phyloP scores from a whole-genome alignment of 2,329 filamentous ascomycete genomes.

The Tricladium varicosporioides region DNA sequence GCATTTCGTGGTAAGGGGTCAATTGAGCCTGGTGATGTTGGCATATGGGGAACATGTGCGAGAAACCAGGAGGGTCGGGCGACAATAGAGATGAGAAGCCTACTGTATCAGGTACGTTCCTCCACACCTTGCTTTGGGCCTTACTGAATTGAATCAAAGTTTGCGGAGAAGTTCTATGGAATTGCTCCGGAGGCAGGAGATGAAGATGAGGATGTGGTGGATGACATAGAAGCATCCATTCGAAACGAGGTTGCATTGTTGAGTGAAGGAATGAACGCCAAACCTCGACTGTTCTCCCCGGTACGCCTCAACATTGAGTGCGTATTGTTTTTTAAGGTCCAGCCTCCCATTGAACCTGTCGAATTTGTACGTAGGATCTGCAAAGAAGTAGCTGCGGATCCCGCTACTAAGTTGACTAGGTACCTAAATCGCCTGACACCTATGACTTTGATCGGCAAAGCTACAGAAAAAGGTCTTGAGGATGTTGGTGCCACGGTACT shows the following conservation, averaged over 20 bases:
- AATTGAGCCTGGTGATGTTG: constrained; percentile 66
- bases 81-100: constrained; percentile 60
- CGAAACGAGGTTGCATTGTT: constrained; percentile 67
- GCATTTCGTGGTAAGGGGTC: constrained; percentile 42
- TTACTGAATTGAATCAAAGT: constrained; percentile 43
- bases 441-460: constrained; percentile 55
- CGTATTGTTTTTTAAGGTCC: constrained; percentile 60
- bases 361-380: constrained; percentile 54
- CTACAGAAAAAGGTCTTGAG: constrained; percentile 66
- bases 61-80: constrained; percentile 70
- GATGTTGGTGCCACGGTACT: constrained; percentile 64
- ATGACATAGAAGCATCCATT: constrained; percentile 70
- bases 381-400: constrained; percentile 46
- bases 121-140: constrained; percentile 3
- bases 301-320: constrained; percentile 59
- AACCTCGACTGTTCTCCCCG: constrained; percentile 47
- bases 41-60: constrained; percentile 77
- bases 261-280: constrained; percentile 41
- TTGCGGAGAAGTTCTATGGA: constrained; percentile 61
- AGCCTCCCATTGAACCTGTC: constrained; percentile 53
- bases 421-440: constrained; percentile 63
- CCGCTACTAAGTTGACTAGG: constrained; percentile 46
- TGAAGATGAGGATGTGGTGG: constrained; percentile 41
- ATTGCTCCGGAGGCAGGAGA: constrained; percentile 36
- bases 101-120: constrained; percentile 62